phyloP scores from a whole-genome alignment of 176 grass and related monocot genomes.

The Pharus latifolius region DNA sequence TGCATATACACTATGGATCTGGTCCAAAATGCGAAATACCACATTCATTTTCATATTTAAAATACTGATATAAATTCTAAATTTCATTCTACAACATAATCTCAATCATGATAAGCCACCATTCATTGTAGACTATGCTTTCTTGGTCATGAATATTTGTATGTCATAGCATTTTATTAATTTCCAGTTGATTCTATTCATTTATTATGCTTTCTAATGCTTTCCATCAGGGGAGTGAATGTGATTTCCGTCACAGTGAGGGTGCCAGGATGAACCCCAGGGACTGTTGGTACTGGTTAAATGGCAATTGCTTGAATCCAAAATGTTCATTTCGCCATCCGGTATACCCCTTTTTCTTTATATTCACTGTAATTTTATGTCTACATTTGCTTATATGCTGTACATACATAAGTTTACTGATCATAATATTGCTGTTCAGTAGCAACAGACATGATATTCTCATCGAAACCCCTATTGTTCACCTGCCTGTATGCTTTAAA shows the following conservation, averaged over 20 bases:
- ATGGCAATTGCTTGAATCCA: conserved; percentile 78
- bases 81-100: neutral
- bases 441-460: neutral
- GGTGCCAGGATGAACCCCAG: conserved; percentile 85
- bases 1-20: too few species aligned
- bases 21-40: too few species aligned
- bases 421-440: neutral
- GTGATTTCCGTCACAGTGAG: conserved; percentile 92
- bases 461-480: neutral
- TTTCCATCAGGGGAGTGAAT: conserved; percentile 64
- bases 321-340: conserved; percentile 92
- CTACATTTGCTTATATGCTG: neutral
- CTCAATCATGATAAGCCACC: neutral
- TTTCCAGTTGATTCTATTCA: neutral
- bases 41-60: neutral
- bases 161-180: neutral
- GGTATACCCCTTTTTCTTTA: conserved; percentile 22
- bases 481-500: neutral
- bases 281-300: conserved; percentile 91
- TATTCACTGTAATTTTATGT: neutral
- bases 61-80: neutral
- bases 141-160: neutral
- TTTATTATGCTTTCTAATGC: neutral
- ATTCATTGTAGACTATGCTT: neutral
- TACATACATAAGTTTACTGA: neutral